These are phyloP conservation scores for Amanita phalloides DNA, from an alignment of 768 basidiomycete genomes.

Conservation along the genomic window DNA sequence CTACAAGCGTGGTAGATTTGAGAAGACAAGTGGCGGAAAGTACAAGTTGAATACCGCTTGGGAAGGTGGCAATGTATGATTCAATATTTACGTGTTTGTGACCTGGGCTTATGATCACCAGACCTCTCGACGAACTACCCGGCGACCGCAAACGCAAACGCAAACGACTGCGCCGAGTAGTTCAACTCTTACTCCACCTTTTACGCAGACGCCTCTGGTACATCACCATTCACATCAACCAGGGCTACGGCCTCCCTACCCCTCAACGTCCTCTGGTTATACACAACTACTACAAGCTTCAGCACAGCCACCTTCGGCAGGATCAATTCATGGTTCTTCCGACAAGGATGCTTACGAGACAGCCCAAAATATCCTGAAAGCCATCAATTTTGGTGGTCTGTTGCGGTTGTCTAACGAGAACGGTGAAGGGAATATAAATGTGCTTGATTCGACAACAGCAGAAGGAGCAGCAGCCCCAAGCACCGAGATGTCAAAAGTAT, in stretches of 20 bases:
- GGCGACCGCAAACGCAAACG: conserved; percentile 60
- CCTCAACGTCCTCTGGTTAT: conserved; percentile 10
- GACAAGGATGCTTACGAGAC: conserved; percentile 59
- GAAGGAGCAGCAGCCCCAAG: not conserved
- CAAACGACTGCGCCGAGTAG: conserved; percentile 17
- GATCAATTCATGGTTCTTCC: conserved; percentile 7
- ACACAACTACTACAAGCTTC: conserved; percentile 16
- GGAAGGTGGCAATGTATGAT: conserved; percentile 73
- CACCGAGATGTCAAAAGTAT: not conserved
- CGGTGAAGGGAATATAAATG: not conserved
- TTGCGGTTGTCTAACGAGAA: conserved; percentile 27
- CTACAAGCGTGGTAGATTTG: conserved; percentile 68
- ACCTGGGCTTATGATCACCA: conserved; percentile 15
- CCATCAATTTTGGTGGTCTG: conserved; percentile 60
- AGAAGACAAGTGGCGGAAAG: conserved; percentile 63
- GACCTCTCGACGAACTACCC: conserved; percentile 71
- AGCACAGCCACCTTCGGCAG: conserved; percentile 6
- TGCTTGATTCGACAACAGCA: not conserved
- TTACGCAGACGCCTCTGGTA: conserved; percentile 45
- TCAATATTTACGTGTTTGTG: not conserved
- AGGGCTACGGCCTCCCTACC: conserved; percentile 19
- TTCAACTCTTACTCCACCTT: conserved; percentile 35
- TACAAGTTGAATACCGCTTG: conserved; percentile 68
- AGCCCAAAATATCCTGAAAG: conserved; percentile 66
- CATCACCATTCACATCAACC: conserved; percentile 22